phyloP scores from a whole-genome alignment of 2,329 filamentous ascomycete species.

The Lasiodiplodia theobromae region DNA sequence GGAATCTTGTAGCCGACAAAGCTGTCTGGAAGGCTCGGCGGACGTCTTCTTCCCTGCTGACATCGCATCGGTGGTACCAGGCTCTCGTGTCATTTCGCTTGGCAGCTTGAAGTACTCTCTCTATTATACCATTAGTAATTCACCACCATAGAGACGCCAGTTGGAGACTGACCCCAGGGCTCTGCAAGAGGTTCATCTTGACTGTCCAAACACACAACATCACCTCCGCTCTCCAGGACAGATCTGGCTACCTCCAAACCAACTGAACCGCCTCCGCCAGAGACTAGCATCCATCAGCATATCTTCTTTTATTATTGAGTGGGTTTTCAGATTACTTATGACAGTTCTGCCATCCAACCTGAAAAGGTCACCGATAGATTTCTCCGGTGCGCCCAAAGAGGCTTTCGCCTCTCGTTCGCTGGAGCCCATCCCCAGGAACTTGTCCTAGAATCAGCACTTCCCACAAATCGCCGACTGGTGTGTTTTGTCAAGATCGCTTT shows the following conservation, averaged over 20 bases:
- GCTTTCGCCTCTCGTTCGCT: not conserved
- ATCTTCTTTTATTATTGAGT: not conserved
- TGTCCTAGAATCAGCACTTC: no score
- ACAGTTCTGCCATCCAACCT: slow-evolving; percentile 37
- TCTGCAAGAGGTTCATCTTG: not conserved
- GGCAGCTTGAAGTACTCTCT: slow-evolving; percentile 29
- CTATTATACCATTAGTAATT: slow-evolving; percentile 2
- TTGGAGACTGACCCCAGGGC: not conserved
- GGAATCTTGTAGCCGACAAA: slow-evolving; percentile 31
- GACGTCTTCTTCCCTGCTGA: slow-evolving; percentile 34
- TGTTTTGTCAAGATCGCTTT: no score
- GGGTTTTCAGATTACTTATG: slow-evolving; percentile 31
- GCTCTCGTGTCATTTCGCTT: slow-evolving; percentile 31
- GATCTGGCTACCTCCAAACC: slow-evolving; percentile 36
- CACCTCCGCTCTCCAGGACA: slow-evolving; percentile 39
- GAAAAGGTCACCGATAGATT: slow-evolving; percentile 33
- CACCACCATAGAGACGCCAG: not conserved
- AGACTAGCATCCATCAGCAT: slow-evolving; percentile 32
- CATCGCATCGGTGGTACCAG: slow-evolving; percentile 34
- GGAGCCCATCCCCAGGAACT: no score
- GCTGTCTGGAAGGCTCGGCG: slow-evolving; percentile 32
- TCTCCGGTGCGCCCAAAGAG: not conserved
- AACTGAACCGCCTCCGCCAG: slow-evolving; percentile 39
- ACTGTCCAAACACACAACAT: slow-evolving; percentile 28
- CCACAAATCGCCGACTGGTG: no score